Evolutionary conservation across 345 rosid genomes (phyloP), one percentile per base, ranked within the genome.

Genomic region (Mangifera indica): DNA sequence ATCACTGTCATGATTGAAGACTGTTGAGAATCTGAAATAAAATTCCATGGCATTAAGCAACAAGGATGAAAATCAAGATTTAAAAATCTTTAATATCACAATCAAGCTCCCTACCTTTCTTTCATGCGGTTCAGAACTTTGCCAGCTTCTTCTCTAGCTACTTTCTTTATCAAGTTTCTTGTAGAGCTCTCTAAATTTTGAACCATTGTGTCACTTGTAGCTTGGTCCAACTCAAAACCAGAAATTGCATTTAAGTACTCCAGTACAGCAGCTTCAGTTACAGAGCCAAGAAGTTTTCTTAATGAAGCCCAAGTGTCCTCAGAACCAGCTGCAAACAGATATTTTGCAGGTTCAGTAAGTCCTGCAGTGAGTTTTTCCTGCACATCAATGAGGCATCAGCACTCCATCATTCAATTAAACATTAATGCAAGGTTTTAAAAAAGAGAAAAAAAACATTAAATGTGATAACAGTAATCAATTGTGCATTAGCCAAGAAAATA

Each of bases 101-200:
- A 60, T 72, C 2, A 60, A 26, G 40, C 60, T 66, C 48, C 60
- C 49, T 66, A 88, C 97, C 89, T 82, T 74, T 86, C 93, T 81
- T 91, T 87, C 93, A 91, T 91, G 80, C 75, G 82, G 69, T 86
- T 84, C 71, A 91, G 74, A 81, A 87, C 83, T 77, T 89, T 87
- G 56, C 85, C 87, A 54, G 93, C 92, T 75, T 84, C 89, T 80
- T 91, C 90, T 81, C 84, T 91, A 29, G 93, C 88, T 57, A 84
- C 88, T 72, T 84, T 91, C 84, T 79, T 86, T 62, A 88, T 89
- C 55, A 91, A 37, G 74, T 79, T 80, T 76, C 82, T 81, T 51
- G 92, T 85, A 78, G 66, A 77, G 34, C 83, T 76, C 74, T 82
- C 81, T 60, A 91, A 73, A 66, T 80, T 81, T 78, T 81, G 83